These are phyloP conservation scores for Huntiella bhutanensis DNA, from an alignment of 2,329 filamentous ascomycete species.

Conservation along the genomic window DNA sequence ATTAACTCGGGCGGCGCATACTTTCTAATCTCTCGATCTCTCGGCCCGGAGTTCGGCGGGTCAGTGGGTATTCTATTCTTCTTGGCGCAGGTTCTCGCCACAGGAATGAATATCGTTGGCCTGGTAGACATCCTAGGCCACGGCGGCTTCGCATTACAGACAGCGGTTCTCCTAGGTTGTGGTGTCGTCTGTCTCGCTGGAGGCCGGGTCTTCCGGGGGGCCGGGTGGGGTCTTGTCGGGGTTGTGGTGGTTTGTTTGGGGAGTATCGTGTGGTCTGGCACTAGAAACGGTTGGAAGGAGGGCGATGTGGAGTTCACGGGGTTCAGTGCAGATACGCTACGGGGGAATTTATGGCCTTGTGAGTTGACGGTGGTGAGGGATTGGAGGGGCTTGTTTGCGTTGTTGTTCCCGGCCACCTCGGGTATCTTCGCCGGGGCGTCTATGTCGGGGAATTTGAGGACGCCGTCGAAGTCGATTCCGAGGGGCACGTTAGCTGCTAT, in stretches of 20 bases:
- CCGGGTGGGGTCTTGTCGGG: conserved; percentile 56
- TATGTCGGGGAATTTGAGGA: conserved; percentile 73
- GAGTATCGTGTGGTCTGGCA: too few species aligned
- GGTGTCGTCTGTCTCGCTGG: conserved; percentile 62
- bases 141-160: conserved; percentile 50
- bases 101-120: conserved; percentile 72
- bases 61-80: conserved; percentile 81
- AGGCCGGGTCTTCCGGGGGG: conserved; percentile 60
- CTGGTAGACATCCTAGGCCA: conserved; percentile 31
- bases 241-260: conserved; percentile 28
- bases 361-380: too few species aligned
- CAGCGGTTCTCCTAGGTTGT: conserved; percentile 49
- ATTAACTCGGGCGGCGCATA: conserved; percentile 78
- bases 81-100: conserved; percentile 74
- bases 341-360: conserved; percentile 51
- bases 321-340: conserved; percentile 48
- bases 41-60: conserved; percentile 77
- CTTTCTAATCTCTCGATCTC: conserved; percentile 68
- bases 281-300: conserved; percentile 45
- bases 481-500: conserved; percentile 68
- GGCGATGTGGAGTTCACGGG: conserved; percentile 53
- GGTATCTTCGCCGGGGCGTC: conserved; percentile 55
- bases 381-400: conserved; percentile 50
- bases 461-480: conserved; percentile 64
- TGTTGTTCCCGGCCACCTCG: conserved; percentile 53